Conservation (phyloP, 2,329 filamentous ascomycete genomes). For the Xylariaceae sp. region DNA sequence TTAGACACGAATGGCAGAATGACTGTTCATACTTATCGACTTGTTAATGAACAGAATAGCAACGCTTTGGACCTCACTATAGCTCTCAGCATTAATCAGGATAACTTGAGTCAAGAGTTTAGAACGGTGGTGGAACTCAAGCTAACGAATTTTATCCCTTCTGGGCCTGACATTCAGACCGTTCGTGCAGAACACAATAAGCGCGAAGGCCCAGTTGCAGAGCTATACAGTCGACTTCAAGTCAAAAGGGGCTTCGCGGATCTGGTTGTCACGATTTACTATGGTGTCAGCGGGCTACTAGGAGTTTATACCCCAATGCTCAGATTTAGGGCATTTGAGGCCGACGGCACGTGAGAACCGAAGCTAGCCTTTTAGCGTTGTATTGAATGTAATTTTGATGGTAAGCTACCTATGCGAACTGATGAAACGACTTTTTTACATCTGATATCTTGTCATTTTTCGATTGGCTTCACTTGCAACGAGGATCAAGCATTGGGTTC, state of each 20-base stretch:
- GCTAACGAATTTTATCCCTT: not conserved
- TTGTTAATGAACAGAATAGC: not conserved
- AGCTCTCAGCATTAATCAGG: not conserved
- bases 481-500: too few relatives aligned
- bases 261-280: slow-evolving; percentile 11
- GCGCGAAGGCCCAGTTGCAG: not conserved
- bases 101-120: not conserved
- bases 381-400: too few relatives aligned
- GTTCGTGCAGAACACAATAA: not conserved
- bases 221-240: not conserved
- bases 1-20: not conserved
- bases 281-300: not conserved
- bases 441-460: too few relatives aligned
- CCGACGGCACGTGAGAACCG: too few relatives aligned
- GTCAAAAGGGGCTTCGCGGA: slow-evolving; percentile 10
- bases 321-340: slow-evolving; percentile 10
- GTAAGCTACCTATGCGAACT: too few relatives aligned
- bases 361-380: too few relatives aligned
- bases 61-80: not conserved
- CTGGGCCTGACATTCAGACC: not conserved
- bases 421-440: too few relatives aligned
- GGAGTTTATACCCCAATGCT: slow-evolving; percentile 15
- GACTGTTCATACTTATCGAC: slow-evolving; percentile 1
- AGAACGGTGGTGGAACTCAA: too few relatives aligned
- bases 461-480: too few relatives aligned